Conservation (phyloP, 352 stramenopile species). For the Globisporangium viniferum region DNA sequence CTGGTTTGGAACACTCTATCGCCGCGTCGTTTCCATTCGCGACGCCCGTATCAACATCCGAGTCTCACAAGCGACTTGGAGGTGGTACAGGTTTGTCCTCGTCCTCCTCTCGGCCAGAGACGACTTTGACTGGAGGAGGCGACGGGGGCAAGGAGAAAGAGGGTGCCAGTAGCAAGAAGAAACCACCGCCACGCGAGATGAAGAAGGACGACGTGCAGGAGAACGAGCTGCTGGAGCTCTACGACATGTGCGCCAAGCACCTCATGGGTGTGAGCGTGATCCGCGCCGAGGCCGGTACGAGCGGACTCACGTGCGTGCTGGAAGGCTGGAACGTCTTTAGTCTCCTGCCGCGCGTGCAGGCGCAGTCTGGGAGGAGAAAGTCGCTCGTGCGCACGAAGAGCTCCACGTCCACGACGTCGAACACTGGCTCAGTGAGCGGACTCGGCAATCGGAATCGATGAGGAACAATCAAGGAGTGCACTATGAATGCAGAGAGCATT, state of each 20-base stretch:
- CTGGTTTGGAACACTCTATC: conserved; percentile 10
- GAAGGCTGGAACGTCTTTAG: conserved; percentile 71
- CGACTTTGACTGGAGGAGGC: background rate
- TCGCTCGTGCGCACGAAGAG: conserved; percentile 41
- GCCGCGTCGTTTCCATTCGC: conserved; percentile 23
- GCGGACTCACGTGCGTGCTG: conserved; percentile 47
- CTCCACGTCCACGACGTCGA: conserved; percentile 21
- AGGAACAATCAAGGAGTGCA: background rate
- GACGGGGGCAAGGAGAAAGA: background rate
- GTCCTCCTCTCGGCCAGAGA: background rate
- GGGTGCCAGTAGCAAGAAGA: background rate
- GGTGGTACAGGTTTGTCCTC: background rate
- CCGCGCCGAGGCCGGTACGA: conserved; percentile 61
- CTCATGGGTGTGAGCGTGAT: conserved; percentile 51
- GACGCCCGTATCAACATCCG: conserved; percentile 16
- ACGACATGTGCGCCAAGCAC: conserved; percentile 46
- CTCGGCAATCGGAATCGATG: conserved; percentile 7
- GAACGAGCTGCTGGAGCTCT: conserved; percentile 53
- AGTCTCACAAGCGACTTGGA: conserved; percentile 10
- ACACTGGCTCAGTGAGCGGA: background rate
- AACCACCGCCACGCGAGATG: conserved; percentile 7
- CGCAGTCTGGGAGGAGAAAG: conserved; percentile 19
- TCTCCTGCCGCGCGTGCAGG: conserved; percentile 41
- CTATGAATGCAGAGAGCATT: no score
- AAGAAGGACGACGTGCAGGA: conserved; percentile 36